phyloP scores from a whole-genome alignment of 768 basidiomycete species.

The Auriscalpium vulgare region DNA sequence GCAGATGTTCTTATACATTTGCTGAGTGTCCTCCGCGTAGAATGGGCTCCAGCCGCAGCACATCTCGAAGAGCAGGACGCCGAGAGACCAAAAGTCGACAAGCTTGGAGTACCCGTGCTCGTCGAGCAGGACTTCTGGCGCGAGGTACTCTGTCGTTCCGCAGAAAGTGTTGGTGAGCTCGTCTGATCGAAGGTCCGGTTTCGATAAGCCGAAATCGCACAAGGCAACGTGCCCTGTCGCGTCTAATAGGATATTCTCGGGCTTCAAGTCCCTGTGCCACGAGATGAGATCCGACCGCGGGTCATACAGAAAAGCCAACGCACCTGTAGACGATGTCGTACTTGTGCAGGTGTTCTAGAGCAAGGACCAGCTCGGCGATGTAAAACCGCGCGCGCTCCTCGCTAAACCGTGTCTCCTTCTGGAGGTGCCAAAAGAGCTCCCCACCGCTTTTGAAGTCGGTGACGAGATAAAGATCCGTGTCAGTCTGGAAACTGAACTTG shows the following conservation, averaged over 20 bases:
- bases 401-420: conserved; percentile 87
- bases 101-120: conserved; percentile 98
- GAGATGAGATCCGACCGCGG: not conserved
- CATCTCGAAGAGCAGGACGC: conserved; percentile 98
- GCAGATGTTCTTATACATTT: conserved; percentile 99
- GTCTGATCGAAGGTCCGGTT: conserved; percentile 87
- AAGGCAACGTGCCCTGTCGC: conserved; percentile 97
- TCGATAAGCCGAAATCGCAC: conserved; percentile 97
- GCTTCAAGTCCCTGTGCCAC: conserved; percentile 76
- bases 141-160: conserved; percentile 97
- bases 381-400: conserved; percentile 96
- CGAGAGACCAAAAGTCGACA: conserved; percentile 97
- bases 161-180: conserved; percentile 99
- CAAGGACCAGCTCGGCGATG: conserved; percentile 90
- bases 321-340: conserved; percentile 91
- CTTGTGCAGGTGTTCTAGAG: conserved; percentile 95
- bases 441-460: conserved; percentile 99
- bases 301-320: conserved; percentile 27
- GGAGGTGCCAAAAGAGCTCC: conserved; percentile 97
- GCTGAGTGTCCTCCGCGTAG: conserved; percentile 98
- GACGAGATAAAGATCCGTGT: conserved; percentile 88
- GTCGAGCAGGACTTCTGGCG: conserved; percentile 96
- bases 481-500: conserved; percentile 98
- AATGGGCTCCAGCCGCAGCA: conserved; percentile 99
- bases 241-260: conserved; percentile 96